phyloP scores from a whole-genome alignment of 129 eudicot species.

The Tagetes patula region DNA sequence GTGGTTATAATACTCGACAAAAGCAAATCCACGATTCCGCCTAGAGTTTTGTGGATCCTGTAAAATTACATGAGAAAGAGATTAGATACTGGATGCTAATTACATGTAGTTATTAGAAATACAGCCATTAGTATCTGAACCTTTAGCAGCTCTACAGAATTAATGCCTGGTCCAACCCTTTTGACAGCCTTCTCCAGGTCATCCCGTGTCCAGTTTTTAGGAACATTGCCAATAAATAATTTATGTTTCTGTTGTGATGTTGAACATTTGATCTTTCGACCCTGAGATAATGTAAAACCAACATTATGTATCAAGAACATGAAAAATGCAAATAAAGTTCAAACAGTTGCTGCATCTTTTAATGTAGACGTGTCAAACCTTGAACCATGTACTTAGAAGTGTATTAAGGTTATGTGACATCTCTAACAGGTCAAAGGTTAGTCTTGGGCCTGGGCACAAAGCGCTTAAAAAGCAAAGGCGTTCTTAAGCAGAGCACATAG shows the following conservation, averaged over 20 bases:
- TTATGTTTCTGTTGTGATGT: constrained; percentile 88
- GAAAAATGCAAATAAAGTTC: not conserved
- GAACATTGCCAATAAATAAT: constrained; percentile 86
- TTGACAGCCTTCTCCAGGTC: constrained; percentile 73
- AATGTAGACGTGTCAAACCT: not conserved
- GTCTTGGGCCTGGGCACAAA: too few relatives aligned
- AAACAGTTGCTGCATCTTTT: not conserved
- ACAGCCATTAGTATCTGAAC: constrained; percentile 31
- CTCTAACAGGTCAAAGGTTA: not conserved
- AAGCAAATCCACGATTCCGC: constrained; percentile 92
- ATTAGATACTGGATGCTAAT: too few relatives aligned
- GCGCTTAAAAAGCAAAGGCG: too few relatives aligned
- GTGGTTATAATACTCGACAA: constrained; percentile 90
- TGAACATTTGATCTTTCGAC: constrained; percentile 79
- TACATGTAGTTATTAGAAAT: not conserved
- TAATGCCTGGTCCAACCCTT: constrained; percentile 86
- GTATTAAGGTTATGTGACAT: too few relatives aligned
- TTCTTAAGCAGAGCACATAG: too few relatives aligned
- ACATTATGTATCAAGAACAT: constrained; percentile 10
- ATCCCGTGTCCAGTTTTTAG: constrained; percentile 77
- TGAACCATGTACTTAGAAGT: too few relatives aligned
- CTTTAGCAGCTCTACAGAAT: constrained; percentile 76
- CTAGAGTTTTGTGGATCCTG: constrained; percentile 94
- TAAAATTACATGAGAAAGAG: not conserved
- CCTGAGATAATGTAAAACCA: constrained; percentile 44